Conservation (phyloP, 2,329 filamentous ascomycete genomes). For the Albifimbria verrucaria region DNA sequence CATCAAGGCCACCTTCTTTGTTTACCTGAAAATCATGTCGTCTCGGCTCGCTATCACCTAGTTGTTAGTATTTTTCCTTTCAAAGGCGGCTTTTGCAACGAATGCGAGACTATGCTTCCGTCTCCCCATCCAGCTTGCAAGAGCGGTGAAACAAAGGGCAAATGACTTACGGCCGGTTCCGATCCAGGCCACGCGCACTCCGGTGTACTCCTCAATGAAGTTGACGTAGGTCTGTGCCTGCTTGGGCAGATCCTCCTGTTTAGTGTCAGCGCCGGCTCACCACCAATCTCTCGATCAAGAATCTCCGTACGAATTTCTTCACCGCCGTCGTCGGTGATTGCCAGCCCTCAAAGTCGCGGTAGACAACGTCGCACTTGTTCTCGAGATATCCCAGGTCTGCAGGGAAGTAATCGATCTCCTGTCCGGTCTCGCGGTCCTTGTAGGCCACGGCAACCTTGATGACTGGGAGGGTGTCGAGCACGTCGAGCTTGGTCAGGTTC, state of each 20-base stretch:
- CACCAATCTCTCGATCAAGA: constrained; percentile 66
- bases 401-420: constrained; percentile 51
- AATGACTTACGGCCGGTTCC: no score
- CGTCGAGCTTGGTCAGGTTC: constrained; percentile 52
- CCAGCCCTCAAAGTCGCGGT: constrained; percentile 69
- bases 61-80: no score
- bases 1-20: no score
- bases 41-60: no score
- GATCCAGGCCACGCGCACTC: no score
- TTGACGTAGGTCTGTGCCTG: constrained; percentile 12
- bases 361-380: constrained; percentile 60
- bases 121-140: no score
- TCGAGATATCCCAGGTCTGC: constrained; percentile 58
- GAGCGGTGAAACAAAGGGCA: no score
- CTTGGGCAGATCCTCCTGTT: constrained; percentile 7
- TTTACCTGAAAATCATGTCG: no score
- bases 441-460: constrained; percentile 76
- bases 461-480: constrained; percentile 70
- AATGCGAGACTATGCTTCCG: no score
- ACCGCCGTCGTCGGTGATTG: constrained; percentile 58
- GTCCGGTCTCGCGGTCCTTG: constrained; percentile 32
- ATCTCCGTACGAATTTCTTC: constrained; percentile 57
- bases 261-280: constrained; percentile 28
- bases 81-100: no score
- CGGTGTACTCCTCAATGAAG: constrained; percentile 64